Base-by-base conservation (phyloP, 83 land plant genomes). In the Picea mariana region DNA sequence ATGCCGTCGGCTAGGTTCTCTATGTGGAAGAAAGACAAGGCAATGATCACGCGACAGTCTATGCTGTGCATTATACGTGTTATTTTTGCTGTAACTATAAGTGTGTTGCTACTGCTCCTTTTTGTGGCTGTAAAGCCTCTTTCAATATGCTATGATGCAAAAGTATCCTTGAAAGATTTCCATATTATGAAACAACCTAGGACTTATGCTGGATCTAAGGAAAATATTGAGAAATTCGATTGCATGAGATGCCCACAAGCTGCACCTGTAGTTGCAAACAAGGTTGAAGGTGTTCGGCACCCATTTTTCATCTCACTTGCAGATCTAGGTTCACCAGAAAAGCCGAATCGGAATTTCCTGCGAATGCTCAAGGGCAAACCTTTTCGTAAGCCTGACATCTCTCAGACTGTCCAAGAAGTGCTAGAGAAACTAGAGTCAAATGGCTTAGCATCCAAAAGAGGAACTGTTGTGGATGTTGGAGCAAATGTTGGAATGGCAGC, bases 401-500 rank as follows among this genome's bases (percentile, higher is more conserved):
- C 98, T 20, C 89, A 59, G 42, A 86, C 94, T 27, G 80, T 96
- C n/a, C 98, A 96, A 87, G 90, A 83, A n/a, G 59, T 92, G 21
- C 85, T 96, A 75, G 89, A 66, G 81, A 75, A 55, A 55, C 27
- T 77, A 55, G 79, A 65, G 81, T 38, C 69, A 79, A 81, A 40
- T 27, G 81, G 78, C 8, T 55, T 77, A 15, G 55, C 17, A 62
- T 63, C 76, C 3, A 52, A 63, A 21, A 79, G 63, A 72, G 89
- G 89, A 81, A 7, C 91, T 23, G 84, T 96, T 20, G 83, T 96
- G 3, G 97, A 96, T 77, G 96, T 96, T 27, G 98, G 98, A 11
- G 98, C 93, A 5, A 96, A 96, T 85, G 93, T 96, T 49, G 98
- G 98, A n/a, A 92, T 96, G 96, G 98, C 97, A 34, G 84, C 91